Evolutionary conservation across 371 early-diverging fungal genomes (phyloP), one percentile per base, ranked within the genome.

Genomic region (Conidiobolus incongruus): DNA sequence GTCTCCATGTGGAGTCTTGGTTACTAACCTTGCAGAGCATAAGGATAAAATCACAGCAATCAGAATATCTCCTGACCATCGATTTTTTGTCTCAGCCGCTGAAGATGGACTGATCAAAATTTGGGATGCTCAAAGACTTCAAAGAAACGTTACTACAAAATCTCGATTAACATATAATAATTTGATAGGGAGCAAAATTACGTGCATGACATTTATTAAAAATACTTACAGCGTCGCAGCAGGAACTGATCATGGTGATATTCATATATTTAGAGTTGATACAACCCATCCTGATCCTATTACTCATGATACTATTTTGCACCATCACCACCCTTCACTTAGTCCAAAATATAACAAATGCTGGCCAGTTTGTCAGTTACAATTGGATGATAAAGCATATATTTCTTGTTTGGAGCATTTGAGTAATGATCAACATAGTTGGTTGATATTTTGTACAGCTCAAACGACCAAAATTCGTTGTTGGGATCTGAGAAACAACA

Each of bases 21-120:
- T 89, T 3, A 83, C 83, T 2, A 77, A 83, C 39, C 63, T 87
- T 20, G 64, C 72, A 1, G 91, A 91, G 46, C 94, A 93, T 55
- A 71, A 69, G 16, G 84, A 68, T 3, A 53, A 81, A 1, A 64
- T 91, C 12, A 83, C 78, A 43, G 70, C 76, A 35, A 50, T 89
- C 1, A 64, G 61, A 2, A 65, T 83, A 2, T 65, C 83, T 3
- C 77, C 75, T 20, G 83, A 86, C 55, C 70, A 79, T 47, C 56
- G 61, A 2, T 70, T 84, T 46, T 89, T 92, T 67, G 87, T 75
- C 4, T 68, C 86, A 0, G 75, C 80, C 41, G 77, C 83, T 1
- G 79, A 81, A 38, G 90, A 90, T 54, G 85, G 84, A 7, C 70
- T 82, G 0, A 70, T 90, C 22, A 81, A 78, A 50, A 67, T 90